Evolutionary conservation across 805 yeast genomes (phyloP).

Genomic region (Metschnikowia bowlesiae): DNA sequence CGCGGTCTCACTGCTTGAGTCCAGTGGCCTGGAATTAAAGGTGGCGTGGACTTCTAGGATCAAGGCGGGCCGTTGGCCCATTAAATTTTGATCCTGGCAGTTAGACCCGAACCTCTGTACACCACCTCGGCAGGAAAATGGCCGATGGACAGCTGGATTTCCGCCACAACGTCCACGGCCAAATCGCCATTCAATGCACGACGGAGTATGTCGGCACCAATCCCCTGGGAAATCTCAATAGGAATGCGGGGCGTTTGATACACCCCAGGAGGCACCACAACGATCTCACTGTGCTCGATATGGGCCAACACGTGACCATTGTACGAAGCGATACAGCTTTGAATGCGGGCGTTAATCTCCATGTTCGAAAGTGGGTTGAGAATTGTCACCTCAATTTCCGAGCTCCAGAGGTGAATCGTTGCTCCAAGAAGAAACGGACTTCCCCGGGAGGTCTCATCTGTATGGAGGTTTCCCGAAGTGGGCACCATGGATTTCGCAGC

Average conservation of each 20-base stretch:
- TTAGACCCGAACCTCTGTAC: slow-evolving; percentile 44
- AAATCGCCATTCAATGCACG: slow-evolving; percentile 50
- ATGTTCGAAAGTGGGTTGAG: slow-evolving; percentile 51
- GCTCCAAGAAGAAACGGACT: slow-evolving; percentile 45
- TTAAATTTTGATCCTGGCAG: slow-evolving; percentile 33
- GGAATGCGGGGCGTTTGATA: slow-evolving; percentile 49
- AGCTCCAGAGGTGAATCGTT: slow-evolving; percentile 51
- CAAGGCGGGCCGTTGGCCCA: no score
- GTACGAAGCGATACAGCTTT: slow-evolving; percentile 46
- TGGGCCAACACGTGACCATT: slow-evolving; percentile 46
- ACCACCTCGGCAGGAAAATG: slow-evolving; percentile 37
- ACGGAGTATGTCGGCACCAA: slow-evolving; percentile 46
- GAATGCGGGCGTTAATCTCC: slow-evolving; percentile 38
- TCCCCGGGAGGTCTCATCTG: not conserved
- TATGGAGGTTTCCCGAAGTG: not conserved
- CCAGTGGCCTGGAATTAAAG: no score
- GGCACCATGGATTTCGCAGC: not conserved
- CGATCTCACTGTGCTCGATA: slow-evolving; percentile 35
- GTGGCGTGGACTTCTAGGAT: no score
- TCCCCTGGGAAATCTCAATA: slow-evolving; percentile 41
- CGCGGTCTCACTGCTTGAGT: no score
- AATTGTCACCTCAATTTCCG: slow-evolving; percentile 50
- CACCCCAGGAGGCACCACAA: slow-evolving; percentile 50
- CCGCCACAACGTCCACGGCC: slow-evolving; percentile 43
- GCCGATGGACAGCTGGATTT: slow-evolving; percentile 37